Evolutionary conservation across 805 yeast species (phyloP), one percentile per base, ranked within the genome.

Genomic region (Yarrowia sp.): DNA sequence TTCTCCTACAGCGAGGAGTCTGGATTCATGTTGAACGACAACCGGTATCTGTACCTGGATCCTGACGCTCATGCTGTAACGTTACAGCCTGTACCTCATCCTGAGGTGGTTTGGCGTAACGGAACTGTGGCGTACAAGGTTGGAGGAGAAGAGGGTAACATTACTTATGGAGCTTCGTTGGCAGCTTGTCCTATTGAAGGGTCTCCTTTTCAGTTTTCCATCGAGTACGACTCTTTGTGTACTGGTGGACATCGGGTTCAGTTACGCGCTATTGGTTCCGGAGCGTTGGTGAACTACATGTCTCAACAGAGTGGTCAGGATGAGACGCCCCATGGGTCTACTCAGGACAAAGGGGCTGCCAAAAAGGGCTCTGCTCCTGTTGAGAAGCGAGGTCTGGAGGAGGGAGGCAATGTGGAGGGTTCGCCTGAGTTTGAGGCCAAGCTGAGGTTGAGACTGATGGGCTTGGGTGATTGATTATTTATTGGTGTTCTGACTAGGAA

Each of bases 21-120:
- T 9, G 61, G 61, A 10, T 54, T 54, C 35, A 26, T 36, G 46
- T 26, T 22, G 8, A 54, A 54, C 46, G 19, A 36, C 26, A 35
- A 17, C 33, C 17, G 19, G 44, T 54, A 54, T 10, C 32, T 54
- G 17, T 54, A 10, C 38, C 26, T 54, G 33, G 61, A 54, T 10
- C 46, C 46, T 3, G 35, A 54, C 3, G 46, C 44, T 3, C 44
- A 17, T 7, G 2, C 46, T 11, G 26, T 54, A 6, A 36, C 61
- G 3, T 33, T 54, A 7, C 19, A 11, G 35, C 14, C 61, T 1
- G 21, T 16, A 3, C 61, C 61, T 16, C 61, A 54, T 9, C 61
- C 61, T 5, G 61, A 54, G 26, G 61, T 54, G n/a, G 46, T 54
- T 22, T 54, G 61, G 61, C 44, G 61, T 6, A 54, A 54, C 17